A percentile compares a stretch with the other conserved stretches of the same genome.
phyloP scores from a whole-genome alignment of 805 yeast genomes.

The Tetrapisispora fleetii region DNA sequence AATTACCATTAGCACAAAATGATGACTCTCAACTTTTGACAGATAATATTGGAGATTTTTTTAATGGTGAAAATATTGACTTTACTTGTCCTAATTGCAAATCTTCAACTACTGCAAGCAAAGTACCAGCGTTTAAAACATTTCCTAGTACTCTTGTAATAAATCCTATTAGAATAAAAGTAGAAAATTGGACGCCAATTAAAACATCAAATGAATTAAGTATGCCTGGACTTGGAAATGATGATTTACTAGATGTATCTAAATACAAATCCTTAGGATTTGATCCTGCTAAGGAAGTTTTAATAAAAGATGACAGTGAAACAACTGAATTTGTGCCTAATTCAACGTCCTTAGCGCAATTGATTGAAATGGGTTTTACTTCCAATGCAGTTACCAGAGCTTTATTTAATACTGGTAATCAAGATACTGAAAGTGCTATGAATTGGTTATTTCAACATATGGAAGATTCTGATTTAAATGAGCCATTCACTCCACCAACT shows the following conservation, averaged over 20 bases:
- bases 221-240: constrained; percentile 30
- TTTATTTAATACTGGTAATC: constrained; percentile 56
- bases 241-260: constrained; percentile 36
- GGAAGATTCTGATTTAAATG: constrained; percentile 76
- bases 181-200: constrained; percentile 84
- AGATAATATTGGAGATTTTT: constrained; percentile 41
- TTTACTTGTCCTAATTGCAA: constrained; percentile 53
- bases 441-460: constrained; percentile 84
- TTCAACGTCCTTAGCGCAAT: constrained; percentile 40
- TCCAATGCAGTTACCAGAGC: constrained; percentile 57
- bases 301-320: constrained; percentile 18
- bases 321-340: constrained; percentile 43
- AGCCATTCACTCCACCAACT: constrained; percentile 36
- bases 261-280: constrained; percentile 33
- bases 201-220: constrained; percentile 68
- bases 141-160: constrained; percentile 65
- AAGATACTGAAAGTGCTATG: constrained; percentile 60
- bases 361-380: constrained; percentile 84
- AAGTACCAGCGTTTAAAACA: constrained; percentile 28
- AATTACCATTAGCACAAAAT: constrained; percentile 42
- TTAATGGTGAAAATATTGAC: constrained; percentile 51
- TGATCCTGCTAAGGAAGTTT: constrained; percentile 17
- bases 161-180: constrained; percentile 67
- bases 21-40: constrained; percentile 32
- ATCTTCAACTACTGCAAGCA: constrained; percentile 16